phyloP scores from a whole-genome alignment of 1,139 yeast species.

The Fermentozyma sake region DNA sequence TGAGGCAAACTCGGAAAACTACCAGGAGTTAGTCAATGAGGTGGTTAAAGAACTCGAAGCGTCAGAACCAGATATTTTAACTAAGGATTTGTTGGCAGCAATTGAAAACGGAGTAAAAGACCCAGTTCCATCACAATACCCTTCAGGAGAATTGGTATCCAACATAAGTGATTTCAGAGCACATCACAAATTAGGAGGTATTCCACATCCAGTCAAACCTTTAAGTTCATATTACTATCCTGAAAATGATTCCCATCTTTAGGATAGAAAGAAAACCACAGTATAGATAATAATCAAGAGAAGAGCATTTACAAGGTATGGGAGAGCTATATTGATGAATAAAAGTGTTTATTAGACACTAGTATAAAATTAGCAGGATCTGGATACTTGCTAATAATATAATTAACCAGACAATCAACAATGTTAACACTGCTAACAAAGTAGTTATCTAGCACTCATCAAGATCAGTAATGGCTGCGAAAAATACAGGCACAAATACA shows the following conservation, averaged over 20 bases:
- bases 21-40: constrained; percentile 4
- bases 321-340: no score
- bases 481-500: no score
- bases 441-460: no score
- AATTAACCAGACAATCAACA: no score
- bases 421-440: no score
- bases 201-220: constrained; percentile 29
- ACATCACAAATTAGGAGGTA: constrained; percentile 21
- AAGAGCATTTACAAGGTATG: no score
- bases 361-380: no score
- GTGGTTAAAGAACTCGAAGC: constrained; percentile 6
- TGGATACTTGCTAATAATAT: no score
- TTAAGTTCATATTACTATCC: constrained; percentile 29
- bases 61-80: constrained; percentile 1
- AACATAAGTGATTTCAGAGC: constrained; percentile 22
- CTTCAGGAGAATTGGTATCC: constrained; percentile 20
- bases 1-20: constrained; percentile 11
- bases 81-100: constrained; percentile 7
- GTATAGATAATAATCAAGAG: no score
- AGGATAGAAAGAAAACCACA: no score
- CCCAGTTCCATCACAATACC: constrained; percentile 26
- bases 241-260: constrained; percentile 26
- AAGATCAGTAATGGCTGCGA: no score
- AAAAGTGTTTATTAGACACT: no score
- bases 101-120: constrained; percentile 12